A percentile compares a stretch with the other conserved stretches of the same genome.
These are phyloP conservation scores for Hanseniaspora pseudoguilliermondii DNA, from an alignment of 805 yeast genomes.

Conservation along the genomic window DNA sequence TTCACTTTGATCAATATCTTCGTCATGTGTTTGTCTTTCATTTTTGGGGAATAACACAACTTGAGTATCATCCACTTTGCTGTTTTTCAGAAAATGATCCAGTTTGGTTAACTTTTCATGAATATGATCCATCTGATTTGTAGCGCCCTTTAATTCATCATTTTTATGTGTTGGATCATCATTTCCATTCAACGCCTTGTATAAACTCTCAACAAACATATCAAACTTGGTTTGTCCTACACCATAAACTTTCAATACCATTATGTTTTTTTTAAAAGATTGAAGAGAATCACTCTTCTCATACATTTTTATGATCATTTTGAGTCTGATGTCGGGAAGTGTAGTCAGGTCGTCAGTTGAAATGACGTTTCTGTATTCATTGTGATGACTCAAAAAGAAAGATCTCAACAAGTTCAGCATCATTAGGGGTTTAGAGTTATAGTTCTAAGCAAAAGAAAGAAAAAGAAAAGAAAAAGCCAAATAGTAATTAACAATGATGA, in stretches of 20 bases:
- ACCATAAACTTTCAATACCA: slow-evolving; percentile 2
- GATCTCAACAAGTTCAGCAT: not conserved
- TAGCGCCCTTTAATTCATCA: not conserved
- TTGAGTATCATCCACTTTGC: not conserved
- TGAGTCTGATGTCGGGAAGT: not conserved
- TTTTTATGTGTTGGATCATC: not conserved
- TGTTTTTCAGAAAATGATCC: not conserved
- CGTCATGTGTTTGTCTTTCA: not conserved
- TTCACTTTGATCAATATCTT: not conserved
- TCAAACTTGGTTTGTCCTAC: slow-evolving; percentile 7
- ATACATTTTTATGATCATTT: slow-evolving; percentile 4
- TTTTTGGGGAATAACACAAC: not conserved
- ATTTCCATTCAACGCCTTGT: not conserved
- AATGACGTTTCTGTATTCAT: not conserved
- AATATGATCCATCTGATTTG: too few relatives aligned
- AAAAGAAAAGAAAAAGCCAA: too few relatives aligned
- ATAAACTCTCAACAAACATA: not conserved
- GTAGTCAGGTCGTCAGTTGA: not conserved
- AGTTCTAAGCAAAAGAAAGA: too few relatives aligned
- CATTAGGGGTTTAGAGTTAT: too few relatives aligned
- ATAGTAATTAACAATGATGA: too few relatives aligned
- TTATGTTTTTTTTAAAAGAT: not conserved
- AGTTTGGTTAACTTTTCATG: not conserved
- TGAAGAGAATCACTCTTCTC: not conserved
- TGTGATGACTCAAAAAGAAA: not conserved